These are phyloP conservation scores for Pythium rishiriense DNA, from an alignment of 352 stramenopile genomes.

Conservation along the genomic window DNA sequence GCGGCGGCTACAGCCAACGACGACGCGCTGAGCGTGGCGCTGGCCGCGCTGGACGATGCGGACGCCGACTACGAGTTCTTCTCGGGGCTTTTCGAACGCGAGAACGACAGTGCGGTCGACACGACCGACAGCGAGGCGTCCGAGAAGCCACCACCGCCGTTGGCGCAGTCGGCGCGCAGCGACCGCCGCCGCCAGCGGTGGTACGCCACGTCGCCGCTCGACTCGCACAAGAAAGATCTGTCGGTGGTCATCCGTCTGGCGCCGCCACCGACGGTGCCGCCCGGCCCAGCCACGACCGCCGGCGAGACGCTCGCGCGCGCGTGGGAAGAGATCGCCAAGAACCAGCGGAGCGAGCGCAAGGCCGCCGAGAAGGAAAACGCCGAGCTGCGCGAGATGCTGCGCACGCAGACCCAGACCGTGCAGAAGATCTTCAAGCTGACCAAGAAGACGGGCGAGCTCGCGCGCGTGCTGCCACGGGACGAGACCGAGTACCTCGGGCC, in stretches of 20 bases:
- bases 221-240: not conserved
- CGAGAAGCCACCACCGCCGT: not conserved
- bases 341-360: not conserved
- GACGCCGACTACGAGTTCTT: slow-evolving; percentile 7
- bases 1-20: not conserved
- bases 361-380: slow-evolving; percentile 11
- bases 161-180: not conserved
- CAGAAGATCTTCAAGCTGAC: slow-evolving; percentile 7
- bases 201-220: not conserved
- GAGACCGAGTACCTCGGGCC: slow-evolving; percentile 1
- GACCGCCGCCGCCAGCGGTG: slow-evolving; percentile 5
- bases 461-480: not conserved
- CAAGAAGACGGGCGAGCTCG: not conserved
- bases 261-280: not conserved
- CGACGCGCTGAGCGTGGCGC: not conserved
- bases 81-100: slow-evolving; percentile 1
- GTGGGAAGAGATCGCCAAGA: slow-evolving; percentile 7
- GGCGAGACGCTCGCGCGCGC: not conserved
- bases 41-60: slow-evolving; percentile 1
- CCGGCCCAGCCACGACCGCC: not conserved
- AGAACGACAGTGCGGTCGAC: not conserved
- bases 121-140: slow-evolving; percentile 2
- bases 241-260: not conserved
- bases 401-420: not conserved
- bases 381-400: not conserved